Conservation (phyloP, 2,329 filamentous ascomycete species). For the Byssoonygena ceratinophila region DNA sequence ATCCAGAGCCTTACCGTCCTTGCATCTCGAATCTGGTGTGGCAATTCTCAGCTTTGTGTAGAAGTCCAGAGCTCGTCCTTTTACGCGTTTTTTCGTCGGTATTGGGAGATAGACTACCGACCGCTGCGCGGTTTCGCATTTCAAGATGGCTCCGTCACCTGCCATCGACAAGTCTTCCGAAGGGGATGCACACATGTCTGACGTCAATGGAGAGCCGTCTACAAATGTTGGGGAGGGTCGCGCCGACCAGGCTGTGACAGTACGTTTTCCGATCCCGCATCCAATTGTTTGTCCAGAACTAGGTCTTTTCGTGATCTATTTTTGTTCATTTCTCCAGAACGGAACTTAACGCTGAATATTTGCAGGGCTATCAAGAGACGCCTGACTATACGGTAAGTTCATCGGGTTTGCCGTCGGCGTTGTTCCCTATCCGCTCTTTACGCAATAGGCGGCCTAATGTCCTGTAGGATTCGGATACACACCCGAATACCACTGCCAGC, state of each 20-base stretch:
- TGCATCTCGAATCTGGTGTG: not conserved
- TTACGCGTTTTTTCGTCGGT: conserved; percentile 8
- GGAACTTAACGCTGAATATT: conserved; percentile 3
- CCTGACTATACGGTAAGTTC: conserved; percentile 50
- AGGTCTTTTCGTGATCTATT: not conserved
- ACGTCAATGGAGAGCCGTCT: conserved; percentile 30
- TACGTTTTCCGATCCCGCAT: conserved; percentile 16
- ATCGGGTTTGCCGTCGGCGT: not conserved
- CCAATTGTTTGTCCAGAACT: not conserved
- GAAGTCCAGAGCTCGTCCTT: not conserved
- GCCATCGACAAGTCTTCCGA: conserved; percentile 34
- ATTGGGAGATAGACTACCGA: not conserved
- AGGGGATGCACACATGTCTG: conserved; percentile 40
- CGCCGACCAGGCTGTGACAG: conserved; percentile 32
- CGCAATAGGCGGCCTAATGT: conserved; percentile 6
- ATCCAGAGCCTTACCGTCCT: not conserved
- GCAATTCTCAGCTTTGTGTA: not conserved
- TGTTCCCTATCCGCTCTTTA: not conserved
- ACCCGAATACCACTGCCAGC: conserved; percentile 61
- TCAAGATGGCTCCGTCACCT: conserved; percentile 34
- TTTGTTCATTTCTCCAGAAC: not conserved
- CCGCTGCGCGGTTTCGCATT: conserved; percentile 4
- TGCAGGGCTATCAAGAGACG: conserved; percentile 46
- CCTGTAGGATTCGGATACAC: conserved; percentile 52
- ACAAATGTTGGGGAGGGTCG: conserved; percentile 30